Evolutionary conservation across 345 rosid species (phyloP).

Genomic region (Citrus glauca): DNA sequence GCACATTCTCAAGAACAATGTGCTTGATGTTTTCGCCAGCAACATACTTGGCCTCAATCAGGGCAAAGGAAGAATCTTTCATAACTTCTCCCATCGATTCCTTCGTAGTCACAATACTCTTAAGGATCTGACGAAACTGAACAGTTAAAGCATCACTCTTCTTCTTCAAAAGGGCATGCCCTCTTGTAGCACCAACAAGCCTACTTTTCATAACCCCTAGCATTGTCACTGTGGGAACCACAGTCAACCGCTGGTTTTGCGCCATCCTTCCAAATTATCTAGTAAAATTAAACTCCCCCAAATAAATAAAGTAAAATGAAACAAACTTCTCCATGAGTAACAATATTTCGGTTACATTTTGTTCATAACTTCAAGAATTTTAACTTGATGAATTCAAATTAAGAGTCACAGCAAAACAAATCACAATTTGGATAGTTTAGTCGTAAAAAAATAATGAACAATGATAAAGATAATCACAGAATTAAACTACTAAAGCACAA

Average conservation of each 20-base stretch:
- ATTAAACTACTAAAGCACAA: background rate
- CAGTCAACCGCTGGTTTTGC: constrained; percentile 74
- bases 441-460: background rate
- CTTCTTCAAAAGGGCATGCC: constrained; percentile 93
- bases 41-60: constrained; percentile 80
- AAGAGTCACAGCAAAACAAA: background rate
- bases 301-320: background rate
- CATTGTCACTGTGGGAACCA: constrained; percentile 88
- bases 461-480: too few relatives aligned
- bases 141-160: constrained; percentile 96
- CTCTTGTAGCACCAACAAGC: constrained; percentile 87
- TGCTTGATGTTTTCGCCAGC: constrained; percentile 90
- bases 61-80: constrained; percentile 79
- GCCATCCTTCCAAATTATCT: constrained; percentile 43
- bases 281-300: background rate
- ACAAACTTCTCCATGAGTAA: too few relatives aligned
- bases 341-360: background rate
- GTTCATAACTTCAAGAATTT: background rate
- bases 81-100: constrained; percentile 90
- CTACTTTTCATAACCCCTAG: constrained; percentile 78
- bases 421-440: background rate
- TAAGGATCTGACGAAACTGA: constrained; percentile 80
- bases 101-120: constrained; percentile 74
- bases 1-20: constrained; percentile 74
- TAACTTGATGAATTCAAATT: background rate